Evolutionary conservation across 345 rosid species (phyloP).

Genomic region (Capsella bursapastoris): DNA sequence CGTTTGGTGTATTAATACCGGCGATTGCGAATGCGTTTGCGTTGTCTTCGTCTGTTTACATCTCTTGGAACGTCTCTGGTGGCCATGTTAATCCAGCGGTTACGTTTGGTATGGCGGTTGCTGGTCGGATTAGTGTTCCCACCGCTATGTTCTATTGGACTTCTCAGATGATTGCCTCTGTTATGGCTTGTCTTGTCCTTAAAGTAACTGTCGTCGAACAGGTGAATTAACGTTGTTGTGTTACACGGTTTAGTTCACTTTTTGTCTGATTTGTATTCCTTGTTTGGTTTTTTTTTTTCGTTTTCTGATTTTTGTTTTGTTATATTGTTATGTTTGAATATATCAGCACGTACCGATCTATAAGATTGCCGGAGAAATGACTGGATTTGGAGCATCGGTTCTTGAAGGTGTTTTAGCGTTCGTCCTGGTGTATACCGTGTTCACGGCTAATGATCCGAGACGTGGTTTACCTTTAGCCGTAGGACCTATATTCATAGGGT

Average conservation of each 20-base stretch:
- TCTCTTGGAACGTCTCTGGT: conserved; percentile 69
- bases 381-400: conserved; percentile 87
- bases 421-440: conserved; percentile 72
- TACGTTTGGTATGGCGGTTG: conserved; percentile 80
- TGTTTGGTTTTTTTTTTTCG: no score
- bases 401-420: conserved; percentile 80
- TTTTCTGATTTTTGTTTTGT: background rate
- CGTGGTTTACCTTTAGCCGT: conserved; percentile 47
- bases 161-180: conserved; percentile 81
- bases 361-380: conserved; percentile 75
- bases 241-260: background rate
- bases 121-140: conserved; percentile 73
- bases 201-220: conserved; percentile 61
- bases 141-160: conserved; percentile 88
- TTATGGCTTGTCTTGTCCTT: conserved; percentile 78
- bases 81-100: conserved; percentile 97
- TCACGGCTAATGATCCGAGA: conserved; percentile 64
- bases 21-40: conserved; percentile 80
- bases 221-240: conserved; percentile 39
- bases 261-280: background rate
- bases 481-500: conserved; percentile 69
- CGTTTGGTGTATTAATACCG: conserved; percentile 58
- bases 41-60: conserved; percentile 66
- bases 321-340: background rate
- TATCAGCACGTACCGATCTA: conserved; percentile 63